phyloP scores from a whole-genome alignment of 2,329 filamentous ascomycete species.

The Fonsecaea multimorphosa region DNA sequence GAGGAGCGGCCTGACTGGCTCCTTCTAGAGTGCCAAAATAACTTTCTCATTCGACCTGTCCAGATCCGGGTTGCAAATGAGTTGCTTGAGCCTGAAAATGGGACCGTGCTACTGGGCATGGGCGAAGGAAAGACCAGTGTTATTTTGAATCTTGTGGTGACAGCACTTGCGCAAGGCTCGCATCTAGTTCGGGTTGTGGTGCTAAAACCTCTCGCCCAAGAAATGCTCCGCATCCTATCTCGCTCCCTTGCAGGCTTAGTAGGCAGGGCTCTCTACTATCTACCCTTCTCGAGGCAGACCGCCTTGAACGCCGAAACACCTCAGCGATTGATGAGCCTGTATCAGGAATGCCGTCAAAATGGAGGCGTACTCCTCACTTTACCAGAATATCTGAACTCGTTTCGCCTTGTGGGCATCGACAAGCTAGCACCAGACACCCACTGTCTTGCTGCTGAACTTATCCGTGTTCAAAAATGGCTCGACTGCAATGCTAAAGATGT shows the following conservation, averaged over 20 bases:
- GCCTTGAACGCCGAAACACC: slow-evolving; percentile 44
- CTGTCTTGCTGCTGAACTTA: slow-evolving; percentile 45
- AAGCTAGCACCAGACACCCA: slow-evolving; percentile 42
- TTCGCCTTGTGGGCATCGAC: slow-evolving; percentile 67
- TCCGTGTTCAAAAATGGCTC: slow-evolving; percentile 55
- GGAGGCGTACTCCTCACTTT: slow-evolving; percentile 66
- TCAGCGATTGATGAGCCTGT: slow-evolving; percentile 47
- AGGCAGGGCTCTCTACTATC: slow-evolving; percentile 51
- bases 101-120: slow-evolving; percentile 72
- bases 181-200: slow-evolving; percentile 65
- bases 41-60: slow-evolving; percentile 64
- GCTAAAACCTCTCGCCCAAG: slow-evolving; percentile 64
- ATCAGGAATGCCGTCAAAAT: slow-evolving; percentile 54
- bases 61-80: slow-evolving; percentile 64
- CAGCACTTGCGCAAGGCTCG: slow-evolving; percentile 58
- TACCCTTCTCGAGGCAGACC: slow-evolving; percentile 56
- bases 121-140: slow-evolving; percentile 73
- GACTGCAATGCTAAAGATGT: slow-evolving; percentile 59
- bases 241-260: slow-evolving; percentile 54
- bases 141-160: slow-evolving; percentile 69
- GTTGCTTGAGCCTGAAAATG: slow-evolving; percentile 62
- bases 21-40: slow-evolving; percentile 68
- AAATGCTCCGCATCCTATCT: slow-evolving; percentile 65
- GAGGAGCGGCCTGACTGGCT: slow-evolving; percentile 63
- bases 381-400: slow-evolving; percentile 69